phyloP scores from a whole-genome alignment of 768 basidiomycete species.

The Boletus bicolor region DNA sequence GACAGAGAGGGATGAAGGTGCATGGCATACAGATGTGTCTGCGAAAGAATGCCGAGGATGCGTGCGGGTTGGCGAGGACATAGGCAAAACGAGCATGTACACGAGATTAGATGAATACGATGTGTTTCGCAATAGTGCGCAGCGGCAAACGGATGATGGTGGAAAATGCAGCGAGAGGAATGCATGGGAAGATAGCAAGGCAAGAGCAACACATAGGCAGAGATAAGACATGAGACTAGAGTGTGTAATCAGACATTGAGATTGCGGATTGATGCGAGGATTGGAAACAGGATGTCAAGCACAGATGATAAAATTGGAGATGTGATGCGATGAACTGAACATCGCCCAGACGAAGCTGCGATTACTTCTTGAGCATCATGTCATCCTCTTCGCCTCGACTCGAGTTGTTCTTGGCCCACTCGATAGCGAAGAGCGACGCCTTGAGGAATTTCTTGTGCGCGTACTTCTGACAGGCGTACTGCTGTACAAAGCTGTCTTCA shows the following conservation, averaged over 20 bases:
- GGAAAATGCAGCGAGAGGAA: constrained; percentile 21
- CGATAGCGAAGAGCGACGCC: constrained; percentile 73
- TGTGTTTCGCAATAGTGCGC: constrained; percentile 35
- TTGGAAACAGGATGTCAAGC: constrained; percentile 37
- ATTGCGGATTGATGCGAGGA: constrained; percentile 34
- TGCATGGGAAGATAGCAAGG: constrained; percentile 38
- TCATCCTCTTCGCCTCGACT: constrained; percentile 33
- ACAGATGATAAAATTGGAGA: constrained; percentile 29
- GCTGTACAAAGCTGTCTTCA: constrained; percentile 74
- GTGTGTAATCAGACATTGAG: constrained; percentile 39
- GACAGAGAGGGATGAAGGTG: background rate
- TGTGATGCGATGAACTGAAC: constrained; percentile 21
- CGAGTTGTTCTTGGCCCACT: constrained; percentile 62
- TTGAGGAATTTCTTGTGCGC: constrained; percentile 97
- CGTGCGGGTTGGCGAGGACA: constrained; percentile 17
- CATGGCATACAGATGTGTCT: constrained; percentile 28
- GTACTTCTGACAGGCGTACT: constrained; percentile 95
- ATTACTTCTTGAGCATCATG: constrained; percentile 32
- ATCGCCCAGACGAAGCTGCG: constrained; percentile 11
- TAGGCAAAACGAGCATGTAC: constrained; percentile 36
- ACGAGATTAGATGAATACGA: constrained; percentile 33
- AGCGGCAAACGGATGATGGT: constrained; percentile 24
- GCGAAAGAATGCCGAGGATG: constrained; percentile 20
- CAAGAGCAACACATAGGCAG: constrained; percentile 35
- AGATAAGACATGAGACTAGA: constrained; percentile 35